These are phyloP conservation scores for Phytophthora quininea DNA, from an alignment of 352 stramenopile species.

Conservation along the genomic window DNA sequence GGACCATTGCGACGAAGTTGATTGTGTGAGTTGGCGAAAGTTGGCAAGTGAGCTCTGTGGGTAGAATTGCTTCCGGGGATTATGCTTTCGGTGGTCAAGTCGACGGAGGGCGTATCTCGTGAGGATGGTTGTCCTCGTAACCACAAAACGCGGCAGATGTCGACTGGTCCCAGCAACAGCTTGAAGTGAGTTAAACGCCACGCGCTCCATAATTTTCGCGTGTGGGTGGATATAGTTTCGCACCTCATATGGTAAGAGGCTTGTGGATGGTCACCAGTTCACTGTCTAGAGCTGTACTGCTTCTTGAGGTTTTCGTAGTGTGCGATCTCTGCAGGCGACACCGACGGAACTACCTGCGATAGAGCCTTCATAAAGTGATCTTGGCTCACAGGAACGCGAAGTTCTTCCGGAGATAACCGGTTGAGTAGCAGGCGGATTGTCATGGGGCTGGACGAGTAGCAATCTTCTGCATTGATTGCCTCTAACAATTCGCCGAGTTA, in stretches of 20 bases:
- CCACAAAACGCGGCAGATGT: conserved; percentile 6
- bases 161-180: conserved; percentile 1
- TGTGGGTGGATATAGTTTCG: not conserved
- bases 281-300: conserved; percentile 84
- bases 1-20: not conserved
- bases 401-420: conserved; percentile 59
- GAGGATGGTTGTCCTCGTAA: conserved; percentile 26
- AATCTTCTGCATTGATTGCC: conserved; percentile 75
- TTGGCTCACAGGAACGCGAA: conserved; percentile 61
- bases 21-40: conserved; percentile 5
- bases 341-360: conserved; percentile 76
- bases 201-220: conserved; percentile 5
- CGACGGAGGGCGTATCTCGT: conserved; percentile 7
- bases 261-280: not conserved
- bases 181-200: conserved; percentile 10
- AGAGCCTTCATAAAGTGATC: conserved; percentile 68
- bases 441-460: conserved; percentile 79
- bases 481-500: conserved; percentile 27
- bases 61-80: not conserved
- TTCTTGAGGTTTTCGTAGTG: conserved; percentile 89
- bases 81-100: too few relatives aligned
- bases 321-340: conserved; percentile 81
- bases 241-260: not conserved
- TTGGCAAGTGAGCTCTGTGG: conserved; percentile 19
- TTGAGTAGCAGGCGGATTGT: conserved; percentile 75